These are phyloP conservation scores for Bretziella fagacearum DNA, from an alignment of 2,329 filamentous ascomycete genomes.

Conservation along the genomic window DNA sequence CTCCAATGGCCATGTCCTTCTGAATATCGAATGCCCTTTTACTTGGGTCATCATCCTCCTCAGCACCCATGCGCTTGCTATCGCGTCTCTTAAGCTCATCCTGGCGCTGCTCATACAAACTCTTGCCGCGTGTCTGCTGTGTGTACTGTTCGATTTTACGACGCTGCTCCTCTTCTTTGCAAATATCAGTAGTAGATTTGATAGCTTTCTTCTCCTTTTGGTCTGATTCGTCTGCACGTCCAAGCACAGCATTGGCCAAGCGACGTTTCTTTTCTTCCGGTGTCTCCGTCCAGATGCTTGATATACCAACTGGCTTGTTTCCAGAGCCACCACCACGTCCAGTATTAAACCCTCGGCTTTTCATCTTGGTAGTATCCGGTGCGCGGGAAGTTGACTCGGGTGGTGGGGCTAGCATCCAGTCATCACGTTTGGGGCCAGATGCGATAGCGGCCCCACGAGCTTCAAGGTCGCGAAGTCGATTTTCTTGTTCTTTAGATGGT, in stretches of 20 bases:
- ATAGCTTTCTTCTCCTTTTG: conserved; percentile 16
- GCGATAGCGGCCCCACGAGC: neutral
- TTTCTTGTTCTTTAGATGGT: conserved; percentile 23
- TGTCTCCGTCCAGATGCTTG: conserved; percentile 78
- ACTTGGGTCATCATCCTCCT: conserved; percentile 79
- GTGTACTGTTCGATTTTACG: conserved; percentile 32
- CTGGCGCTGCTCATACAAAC: conserved; percentile 42
- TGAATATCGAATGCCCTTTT: conserved; percentile 76
- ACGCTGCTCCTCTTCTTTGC: conserved; percentile 40
- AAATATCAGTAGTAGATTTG: conserved; percentile 25
- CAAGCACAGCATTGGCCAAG: conserved; percentile 66
- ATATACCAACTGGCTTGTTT: conserved; percentile 26
- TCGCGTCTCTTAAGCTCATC: conserved; percentile 16
- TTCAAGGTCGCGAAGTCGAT: conserved; percentile 8
- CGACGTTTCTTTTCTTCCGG: conserved; percentile 72
- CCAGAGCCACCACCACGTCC: conserved; percentile 26
- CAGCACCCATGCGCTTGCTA: conserved; percentile 20
- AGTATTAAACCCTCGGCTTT: conserved; percentile 67
- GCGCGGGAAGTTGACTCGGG: conserved; percentile 33
- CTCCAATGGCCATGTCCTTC: conserved; percentile 76
- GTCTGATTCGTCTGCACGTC: conserved; percentile 35
- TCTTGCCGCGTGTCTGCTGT: conserved; percentile 38
- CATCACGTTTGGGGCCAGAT: conserved; percentile 46
- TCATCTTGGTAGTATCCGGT: conserved; percentile 69
- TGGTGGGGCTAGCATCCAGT: conserved; percentile 68